A percentile compares a stretch with the other conserved stretches of the same genome.
phyloP scores from a whole-genome alignment of 2,329 filamentous ascomycete genomes.

The Fusarium incarnatum region DNA sequence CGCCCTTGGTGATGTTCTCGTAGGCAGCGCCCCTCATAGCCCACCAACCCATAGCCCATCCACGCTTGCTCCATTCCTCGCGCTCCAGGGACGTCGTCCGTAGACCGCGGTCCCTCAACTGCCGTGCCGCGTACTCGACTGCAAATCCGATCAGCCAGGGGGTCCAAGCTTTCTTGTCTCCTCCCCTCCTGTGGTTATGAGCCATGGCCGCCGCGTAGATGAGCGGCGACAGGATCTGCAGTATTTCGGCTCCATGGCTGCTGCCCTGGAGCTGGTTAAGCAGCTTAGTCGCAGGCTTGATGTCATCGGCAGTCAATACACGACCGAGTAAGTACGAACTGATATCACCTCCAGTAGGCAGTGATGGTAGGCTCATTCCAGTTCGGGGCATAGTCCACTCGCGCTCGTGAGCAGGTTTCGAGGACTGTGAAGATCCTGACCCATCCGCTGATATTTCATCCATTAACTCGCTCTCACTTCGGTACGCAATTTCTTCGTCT shows the following conservation, averaged over 20 bases:
- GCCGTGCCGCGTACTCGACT: conserved; percentile 89
- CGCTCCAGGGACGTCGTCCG: conserved; percentile 88
- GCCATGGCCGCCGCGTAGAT: conserved; percentile 87
- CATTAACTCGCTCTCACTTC: conserved; percentile 57
- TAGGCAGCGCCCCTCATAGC: conserved; percentile 96
- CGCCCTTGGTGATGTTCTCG: conserved; percentile 84
- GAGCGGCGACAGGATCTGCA: conserved; percentile 91
- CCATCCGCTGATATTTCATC: conserved; percentile 54
- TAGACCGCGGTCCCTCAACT: conserved; percentile 79
- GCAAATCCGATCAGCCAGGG: conserved; percentile 90
- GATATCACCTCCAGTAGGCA: conserved; percentile 85
- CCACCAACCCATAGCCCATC: conserved; percentile 96
- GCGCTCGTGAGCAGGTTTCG: conserved; percentile 58
- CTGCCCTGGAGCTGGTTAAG: conserved; percentile 83
- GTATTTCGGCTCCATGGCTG: conserved; percentile 82
- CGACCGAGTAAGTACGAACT: conserved; percentile 88
- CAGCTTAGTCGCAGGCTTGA: conserved; percentile 89
- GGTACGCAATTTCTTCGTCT: conserved; percentile 54
- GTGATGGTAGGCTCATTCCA: conserved; percentile 82
- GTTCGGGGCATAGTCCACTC: conserved; percentile 97
- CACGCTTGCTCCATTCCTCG: conserved; percentile 88
- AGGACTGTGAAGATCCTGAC: conserved; percentile 35
- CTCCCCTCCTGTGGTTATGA: conserved; percentile 58
- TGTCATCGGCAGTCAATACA: conserved; percentile 94
- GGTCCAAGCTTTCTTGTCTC: conserved; percentile 83